Evolutionary conservation across 2,329 filamentous ascomycete genomes (phyloP).

Genomic region (Paraphaeosphaeria minitans): DNA sequence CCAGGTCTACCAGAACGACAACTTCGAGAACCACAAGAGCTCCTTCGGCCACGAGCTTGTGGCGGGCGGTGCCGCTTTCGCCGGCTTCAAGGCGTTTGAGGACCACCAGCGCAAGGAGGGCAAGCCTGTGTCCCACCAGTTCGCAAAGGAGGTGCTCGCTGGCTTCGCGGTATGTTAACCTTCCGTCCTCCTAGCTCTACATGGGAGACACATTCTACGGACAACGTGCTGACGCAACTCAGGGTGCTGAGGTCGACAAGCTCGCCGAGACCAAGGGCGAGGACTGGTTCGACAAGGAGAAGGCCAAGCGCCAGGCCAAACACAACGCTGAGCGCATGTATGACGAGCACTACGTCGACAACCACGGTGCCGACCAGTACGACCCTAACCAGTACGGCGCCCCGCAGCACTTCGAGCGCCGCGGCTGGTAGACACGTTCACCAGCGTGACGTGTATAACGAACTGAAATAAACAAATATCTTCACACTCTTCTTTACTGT

Average conservation of each 20-base stretch:
- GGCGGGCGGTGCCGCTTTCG: slow-evolving; percentile 77
- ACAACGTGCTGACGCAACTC: not conserved
- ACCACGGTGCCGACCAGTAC: slow-evolving; percentile 51
- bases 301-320: slow-evolving; percentile 54
- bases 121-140: slow-evolving; percentile 71
- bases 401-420: slow-evolving; percentile 36
- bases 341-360: slow-evolving; percentile 54
- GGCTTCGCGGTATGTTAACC: slow-evolving; percentile 59
- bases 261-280: slow-evolving; percentile 64
- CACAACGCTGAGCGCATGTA: slow-evolving; percentile 53
- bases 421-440: slow-evolving; percentile 30
- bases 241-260: slow-evolving; percentile 58
- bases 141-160: slow-evolving; percentile 78
- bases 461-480: not conserved
- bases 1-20: slow-evolving; percentile 58
- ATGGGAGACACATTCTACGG: not conserved
- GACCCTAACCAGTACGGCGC: slow-evolving; percentile 51
- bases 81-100: slow-evolving; percentile 80
- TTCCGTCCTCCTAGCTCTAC: not conserved
- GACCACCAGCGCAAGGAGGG: slow-evolving; percentile 74
- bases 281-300: slow-evolving; percentile 56
- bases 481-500: not conserved
- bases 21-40: slow-evolving; percentile 60
- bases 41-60: slow-evolving; percentile 74
- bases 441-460: not conserved